These are phyloP conservation scores for Fraxinus angustifolia DNA, from an alignment of 305 asterid species.

Conservation along the genomic window DNA sequence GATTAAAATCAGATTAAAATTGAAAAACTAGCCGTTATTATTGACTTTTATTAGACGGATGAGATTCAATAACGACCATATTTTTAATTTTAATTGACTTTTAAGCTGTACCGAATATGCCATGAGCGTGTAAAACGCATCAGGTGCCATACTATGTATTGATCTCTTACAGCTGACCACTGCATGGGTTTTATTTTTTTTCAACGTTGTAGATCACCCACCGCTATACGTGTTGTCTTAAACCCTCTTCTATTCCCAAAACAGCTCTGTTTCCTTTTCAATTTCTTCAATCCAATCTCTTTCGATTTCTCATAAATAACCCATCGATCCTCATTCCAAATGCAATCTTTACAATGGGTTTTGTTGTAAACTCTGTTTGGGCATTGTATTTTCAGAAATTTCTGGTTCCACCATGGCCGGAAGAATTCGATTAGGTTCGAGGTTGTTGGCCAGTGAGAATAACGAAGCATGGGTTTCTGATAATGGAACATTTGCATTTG, in stretches of 20 bases:
- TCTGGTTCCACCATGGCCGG: constrained; percentile 28
- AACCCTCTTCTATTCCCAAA: constrained; percentile 28
- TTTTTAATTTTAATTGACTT: too few relatives aligned
- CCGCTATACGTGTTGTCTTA: constrained; percentile 41
- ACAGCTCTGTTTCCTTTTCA: constrained; percentile 20
- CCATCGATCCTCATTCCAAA: constrained; percentile 10
- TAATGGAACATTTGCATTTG: constrained; percentile 77
- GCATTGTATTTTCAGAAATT: constrained; percentile 20
- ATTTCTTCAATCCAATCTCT: constrained; percentile 24
- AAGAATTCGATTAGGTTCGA: constrained; percentile 51
- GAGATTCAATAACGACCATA: too few relatives aligned
- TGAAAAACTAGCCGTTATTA: too few relatives aligned
- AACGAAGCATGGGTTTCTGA: constrained; percentile 63
- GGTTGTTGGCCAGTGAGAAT: constrained; percentile 49
- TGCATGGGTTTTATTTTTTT: constrained; percentile 14
- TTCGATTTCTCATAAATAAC: constrained; percentile 23
- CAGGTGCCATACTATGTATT: constrained; percentile 23
- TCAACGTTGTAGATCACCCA: constrained; percentile 52
- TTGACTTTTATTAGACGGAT: too few relatives aligned
- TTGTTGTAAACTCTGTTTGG: not conserved
- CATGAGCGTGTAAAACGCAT: too few relatives aligned
- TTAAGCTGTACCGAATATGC: too few relatives aligned
- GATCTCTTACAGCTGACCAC: constrained; percentile 39
- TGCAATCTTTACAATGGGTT: constrained; percentile 27
- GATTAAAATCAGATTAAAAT: too few relatives aligned